Base-by-base conservation (phyloP, 768 basidiomycete genomes). In the Dioszegia aurantiaca region DNA sequence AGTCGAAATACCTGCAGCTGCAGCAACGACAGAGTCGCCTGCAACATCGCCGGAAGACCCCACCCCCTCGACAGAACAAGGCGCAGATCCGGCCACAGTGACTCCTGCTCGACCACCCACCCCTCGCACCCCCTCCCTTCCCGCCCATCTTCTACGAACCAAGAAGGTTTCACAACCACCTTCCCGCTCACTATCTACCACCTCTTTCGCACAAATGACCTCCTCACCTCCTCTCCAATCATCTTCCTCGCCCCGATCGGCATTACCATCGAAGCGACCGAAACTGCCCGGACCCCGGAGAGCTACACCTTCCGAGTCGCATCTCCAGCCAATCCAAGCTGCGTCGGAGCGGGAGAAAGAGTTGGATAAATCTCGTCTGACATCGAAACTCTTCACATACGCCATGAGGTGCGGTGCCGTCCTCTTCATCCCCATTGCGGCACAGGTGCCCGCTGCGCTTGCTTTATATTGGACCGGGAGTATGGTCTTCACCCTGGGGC, bases 381-480 rank as follows among this genome's bases (percentile, higher is more conserved):
- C 51, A 23, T 43, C 54, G 19, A 44, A 44, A 19, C 55, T 72
- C 26, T 44, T 71, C 11, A 61, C 63, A 12, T 70, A 70, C 27
- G 65, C 70, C 1, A 45, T 79, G 59, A 53, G 77, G 31, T 48
- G 70, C 36, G 65, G 70, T n/a, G 69, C 71, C 0, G 61, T 79
- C 12, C 55, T 68, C 14, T 74, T 74, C 49, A 68, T 77, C 1
- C 70, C 76, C 16, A 64, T 78, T 1, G 77, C 77, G 16, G 67
- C 69, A 9, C 63, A 76, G 59, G 67, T 75, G 8, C 78, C 78
- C 11, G 62, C 64, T 33, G 78, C 76, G 3, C 69, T 79, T 1
- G 73, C 68, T 23, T 46, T 76, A 8, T 79, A 79, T 53, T 79
- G 78, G 78, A 45, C 73, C 9, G 72, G 76, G 5, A 72, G 70